phyloP scores from a whole-genome alignment of 768 basidiomycete genomes.

The Leccinum variicolor region DNA sequence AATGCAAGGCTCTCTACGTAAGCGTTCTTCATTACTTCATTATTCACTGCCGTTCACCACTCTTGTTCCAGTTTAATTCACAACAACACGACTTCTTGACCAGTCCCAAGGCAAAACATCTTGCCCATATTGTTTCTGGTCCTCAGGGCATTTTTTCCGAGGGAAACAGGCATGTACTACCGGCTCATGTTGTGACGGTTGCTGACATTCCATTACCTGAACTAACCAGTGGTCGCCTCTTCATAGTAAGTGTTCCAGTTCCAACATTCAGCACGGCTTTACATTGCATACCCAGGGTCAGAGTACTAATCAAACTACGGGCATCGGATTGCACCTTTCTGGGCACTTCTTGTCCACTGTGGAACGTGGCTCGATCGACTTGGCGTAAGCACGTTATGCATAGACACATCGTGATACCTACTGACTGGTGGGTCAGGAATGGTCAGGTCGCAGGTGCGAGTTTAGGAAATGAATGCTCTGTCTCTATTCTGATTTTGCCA shows the following conservation, averaged over 20 bases:
- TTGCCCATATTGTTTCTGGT: background rate
- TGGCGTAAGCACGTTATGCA: constrained; percentile 52
- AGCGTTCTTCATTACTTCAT: background rate
- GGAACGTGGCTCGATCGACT: constrained; percentile 87
- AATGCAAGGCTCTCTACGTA: constrained; percentile 10
- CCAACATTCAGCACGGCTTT: background rate
- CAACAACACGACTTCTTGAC: constrained; percentile 2
- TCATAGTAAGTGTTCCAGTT: constrained; percentile 6
- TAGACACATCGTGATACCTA: background rate
- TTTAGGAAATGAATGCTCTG: background rate
- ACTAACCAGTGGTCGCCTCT: constrained; percentile 9
- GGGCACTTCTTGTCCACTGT: constrained; percentile 93
- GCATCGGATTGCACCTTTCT: constrained; percentile 59
- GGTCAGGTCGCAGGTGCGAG: constrained; percentile 71
- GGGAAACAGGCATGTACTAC: background rate
- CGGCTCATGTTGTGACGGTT: background rate
- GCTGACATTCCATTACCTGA: background rate
- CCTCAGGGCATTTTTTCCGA: constrained; percentile 5
- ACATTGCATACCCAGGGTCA: constrained; percentile 55
- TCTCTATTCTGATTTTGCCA: background rate
- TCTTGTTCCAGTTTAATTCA: constrained; percentile 7
- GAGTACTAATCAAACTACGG: constrained; percentile 88
- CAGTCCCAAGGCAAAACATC: background rate
- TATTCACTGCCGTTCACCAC: background rate
- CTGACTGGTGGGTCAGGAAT: constrained; percentile 49